Conservation (phyloP, 1,284 basidiomycete genomes). For the Malassezia cuniculi region DNA sequence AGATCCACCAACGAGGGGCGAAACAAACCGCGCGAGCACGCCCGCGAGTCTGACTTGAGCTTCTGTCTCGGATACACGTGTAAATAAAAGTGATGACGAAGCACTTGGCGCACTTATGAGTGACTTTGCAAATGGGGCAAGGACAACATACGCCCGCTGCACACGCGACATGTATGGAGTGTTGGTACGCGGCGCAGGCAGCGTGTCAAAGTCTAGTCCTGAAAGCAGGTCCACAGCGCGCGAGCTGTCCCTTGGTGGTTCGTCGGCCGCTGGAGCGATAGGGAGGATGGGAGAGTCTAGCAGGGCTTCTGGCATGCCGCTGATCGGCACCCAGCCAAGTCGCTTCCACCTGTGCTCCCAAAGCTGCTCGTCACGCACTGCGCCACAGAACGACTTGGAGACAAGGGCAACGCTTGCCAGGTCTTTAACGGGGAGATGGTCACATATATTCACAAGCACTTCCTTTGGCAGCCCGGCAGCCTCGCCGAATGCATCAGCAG, state of each 20-base stretch:
- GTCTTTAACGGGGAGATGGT: conserved; percentile 5
- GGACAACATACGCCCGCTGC: conserved; percentile 1
- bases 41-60: conserved; percentile 5
- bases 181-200: not conserved
- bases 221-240: conserved; percentile 4
- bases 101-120: conserved; percentile 1
- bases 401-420: conserved; percentile 1
- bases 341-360: conserved; percentile 7
- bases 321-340: conserved; percentile 1
- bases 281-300: conserved; percentile 4
- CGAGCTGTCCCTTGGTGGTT: not conserved
- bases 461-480: not conserved
- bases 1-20: not conserved
- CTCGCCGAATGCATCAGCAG: not conserved
- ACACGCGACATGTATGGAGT: conserved; percentile 5
- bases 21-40: conserved; percentile 4
- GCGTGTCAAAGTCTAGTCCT: conserved; percentile 4
- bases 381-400: not conserved
- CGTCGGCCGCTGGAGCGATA: not conserved
- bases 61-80: too few relatives aligned
- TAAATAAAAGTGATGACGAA: conserved; percentile 9
- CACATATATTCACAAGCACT: conserved; percentile 1
- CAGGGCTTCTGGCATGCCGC: conserved; percentile 1
- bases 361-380: conserved; percentile 5
- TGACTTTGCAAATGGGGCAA: conserved; percentile 3